Evolutionary conservation across 306 rosid genomes (phyloP).

Genomic region (Carpinus fangiana): DNA sequence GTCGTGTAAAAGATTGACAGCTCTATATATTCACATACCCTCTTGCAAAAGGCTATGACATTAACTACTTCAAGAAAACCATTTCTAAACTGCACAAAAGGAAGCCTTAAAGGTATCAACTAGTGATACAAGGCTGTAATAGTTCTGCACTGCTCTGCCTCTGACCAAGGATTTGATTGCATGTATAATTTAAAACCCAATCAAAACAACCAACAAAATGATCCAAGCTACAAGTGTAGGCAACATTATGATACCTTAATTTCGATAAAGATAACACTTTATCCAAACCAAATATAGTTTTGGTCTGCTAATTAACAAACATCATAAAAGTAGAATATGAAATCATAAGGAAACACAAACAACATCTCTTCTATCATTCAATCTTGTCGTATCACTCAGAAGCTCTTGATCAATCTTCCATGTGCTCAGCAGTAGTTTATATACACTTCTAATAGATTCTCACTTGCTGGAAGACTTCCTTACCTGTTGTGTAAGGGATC

Average conservation of each 20-base stretch:
- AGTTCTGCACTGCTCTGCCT: not conserved
- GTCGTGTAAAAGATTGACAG: no score
- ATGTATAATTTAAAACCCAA: not conserved
- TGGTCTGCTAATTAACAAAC: not conserved
- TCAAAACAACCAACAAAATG: not conserved
- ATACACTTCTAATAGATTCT: conserved; percentile 15
- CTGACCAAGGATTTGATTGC: not conserved
- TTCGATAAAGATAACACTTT: not conserved
- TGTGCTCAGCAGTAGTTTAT: conserved; percentile 14
- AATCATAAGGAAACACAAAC: not conserved
- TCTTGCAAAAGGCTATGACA: no score
- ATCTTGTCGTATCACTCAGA: not conserved
- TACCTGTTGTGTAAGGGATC: conserved; percentile 86
- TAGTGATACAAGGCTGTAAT: not conserved
- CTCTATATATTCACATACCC: no score
- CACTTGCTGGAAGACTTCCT: conserved; percentile 33
- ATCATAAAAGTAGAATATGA: not conserved
- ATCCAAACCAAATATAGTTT: not conserved
- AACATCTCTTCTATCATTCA: conserved; percentile 1
- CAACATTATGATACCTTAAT: not conserved
- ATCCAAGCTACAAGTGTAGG: not conserved
- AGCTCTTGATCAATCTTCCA: conserved; percentile 6
- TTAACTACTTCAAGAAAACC: not conserved
- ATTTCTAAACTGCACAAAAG: not conserved
- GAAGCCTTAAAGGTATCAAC: no score